phyloP scores from a whole-genome alignment of 805 yeast species.

The Yarrowia porcina region DNA sequence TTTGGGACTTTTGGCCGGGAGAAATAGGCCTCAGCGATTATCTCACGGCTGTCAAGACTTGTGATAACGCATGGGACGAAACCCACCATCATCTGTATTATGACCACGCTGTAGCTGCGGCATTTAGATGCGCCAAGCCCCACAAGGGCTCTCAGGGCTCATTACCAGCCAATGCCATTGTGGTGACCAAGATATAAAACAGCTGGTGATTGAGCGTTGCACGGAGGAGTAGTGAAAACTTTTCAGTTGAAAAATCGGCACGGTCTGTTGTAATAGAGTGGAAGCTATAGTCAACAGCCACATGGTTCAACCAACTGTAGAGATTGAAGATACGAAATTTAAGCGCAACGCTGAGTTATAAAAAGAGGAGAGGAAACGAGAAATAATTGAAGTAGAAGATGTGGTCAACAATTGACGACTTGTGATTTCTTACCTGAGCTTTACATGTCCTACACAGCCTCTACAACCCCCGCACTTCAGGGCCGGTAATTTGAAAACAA shows the following conservation, averaged over 20 bases:
- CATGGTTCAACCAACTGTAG: neutral
- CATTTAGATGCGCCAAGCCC: conserved; percentile 23
- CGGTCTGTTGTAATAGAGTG: neutral
- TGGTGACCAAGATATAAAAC: neutral
- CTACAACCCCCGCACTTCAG: too few relatives aligned
- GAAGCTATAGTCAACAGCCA: neutral
- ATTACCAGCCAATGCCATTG: neutral
- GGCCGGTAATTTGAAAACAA: neutral
- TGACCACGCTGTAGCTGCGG: conserved; percentile 3
- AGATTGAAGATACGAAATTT: neutral
- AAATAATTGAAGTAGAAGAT: too few relatives aligned
- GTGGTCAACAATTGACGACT: too few relatives aligned
- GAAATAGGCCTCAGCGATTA: neutral
- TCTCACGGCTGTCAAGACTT: neutral
- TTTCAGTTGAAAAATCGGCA: neutral
- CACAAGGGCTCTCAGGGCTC: neutral
- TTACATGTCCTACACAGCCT: too few relatives aligned
- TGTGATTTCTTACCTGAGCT: too few relatives aligned
- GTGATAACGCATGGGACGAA: neutral
- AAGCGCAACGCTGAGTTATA: neutral
- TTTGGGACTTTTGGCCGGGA: neutral
- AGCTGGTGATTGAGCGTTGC: neutral
- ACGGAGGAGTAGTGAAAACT: neutral
- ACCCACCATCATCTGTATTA: neutral
- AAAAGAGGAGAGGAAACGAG: neutral